phyloP scores from a whole-genome alignment of 2,329 filamentous ascomycete species.

The Scedosporium minutisporum region DNA sequence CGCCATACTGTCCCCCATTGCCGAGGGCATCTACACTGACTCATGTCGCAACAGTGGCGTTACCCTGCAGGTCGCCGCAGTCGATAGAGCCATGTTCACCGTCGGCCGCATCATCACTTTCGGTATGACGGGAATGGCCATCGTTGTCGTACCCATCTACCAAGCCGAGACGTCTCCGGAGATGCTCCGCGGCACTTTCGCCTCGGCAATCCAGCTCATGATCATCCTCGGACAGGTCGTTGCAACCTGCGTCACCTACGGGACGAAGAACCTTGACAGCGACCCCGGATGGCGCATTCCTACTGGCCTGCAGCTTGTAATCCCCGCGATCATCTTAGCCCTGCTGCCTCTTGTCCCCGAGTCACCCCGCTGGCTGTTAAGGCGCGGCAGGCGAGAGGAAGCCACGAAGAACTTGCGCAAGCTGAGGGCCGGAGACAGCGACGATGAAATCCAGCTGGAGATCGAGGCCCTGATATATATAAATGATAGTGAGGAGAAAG shows the following conservation, averaged over 20 bases:
- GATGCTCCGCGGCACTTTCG: no score
- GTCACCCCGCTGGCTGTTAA: slow-evolving; percentile 26
- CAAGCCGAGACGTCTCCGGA: no score
- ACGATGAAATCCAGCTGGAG: no score
- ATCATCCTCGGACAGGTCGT: slow-evolving; percentile 3
- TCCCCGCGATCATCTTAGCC: slow-evolving; percentile 24
- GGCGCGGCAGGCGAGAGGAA: no score
- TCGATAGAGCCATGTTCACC: slow-evolving; percentile 19
- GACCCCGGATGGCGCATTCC: slow-evolving; percentile 31
- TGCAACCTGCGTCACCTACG: slow-evolving; percentile 16
- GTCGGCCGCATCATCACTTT: slow-evolving; percentile 19
- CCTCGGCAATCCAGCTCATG: no score
- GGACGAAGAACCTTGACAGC: slow-evolving; percentile 15
- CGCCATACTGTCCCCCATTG: no score
- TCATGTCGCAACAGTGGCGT: slow-evolving; percentile 14
- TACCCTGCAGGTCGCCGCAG: slow-evolving; percentile 18
- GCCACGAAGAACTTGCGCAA: no score
- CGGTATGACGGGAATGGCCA: slow-evolving; percentile 20
- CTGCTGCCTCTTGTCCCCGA: slow-evolving; percentile 30
- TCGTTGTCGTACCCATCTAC: no score
- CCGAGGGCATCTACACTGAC: slow-evolving; percentile 8
- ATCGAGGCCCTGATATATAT: no score
- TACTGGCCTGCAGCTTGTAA: slow-evolving; percentile 32
- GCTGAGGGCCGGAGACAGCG: no score
- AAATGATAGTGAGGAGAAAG: no score